phyloP scores from a whole-genome alignment of 768 basidiomycete species.

The Boletus sp. region DNA sequence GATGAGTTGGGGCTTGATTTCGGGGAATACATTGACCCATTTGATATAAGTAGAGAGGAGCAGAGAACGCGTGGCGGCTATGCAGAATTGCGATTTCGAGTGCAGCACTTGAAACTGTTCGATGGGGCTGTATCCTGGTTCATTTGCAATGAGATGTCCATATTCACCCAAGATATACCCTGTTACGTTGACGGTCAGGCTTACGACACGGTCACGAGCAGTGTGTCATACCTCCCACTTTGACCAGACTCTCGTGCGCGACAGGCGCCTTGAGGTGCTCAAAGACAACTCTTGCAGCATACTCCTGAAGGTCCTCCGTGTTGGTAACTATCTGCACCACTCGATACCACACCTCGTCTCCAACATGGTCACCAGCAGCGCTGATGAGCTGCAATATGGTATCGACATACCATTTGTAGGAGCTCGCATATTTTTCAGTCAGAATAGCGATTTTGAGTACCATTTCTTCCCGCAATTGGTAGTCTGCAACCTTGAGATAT shows the following conservation, averaged over 20 bases:
- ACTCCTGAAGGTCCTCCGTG: slow-evolving; percentile 95
- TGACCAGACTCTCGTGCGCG: slow-evolving; percentile 91
- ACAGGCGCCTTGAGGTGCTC: slow-evolving; percentile 84
- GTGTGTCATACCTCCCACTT: slow-evolving; percentile 76
- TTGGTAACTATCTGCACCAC: slow-evolving; percentile 99
- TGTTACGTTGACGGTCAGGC: slow-evolving; percentile 31
- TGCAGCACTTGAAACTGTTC: slow-evolving; percentile 94
- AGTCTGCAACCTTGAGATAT: slow-evolving; percentile 95
- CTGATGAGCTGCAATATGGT: slow-evolving; percentile 95
- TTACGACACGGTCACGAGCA: background rate
- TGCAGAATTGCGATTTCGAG: slow-evolving; percentile 92
- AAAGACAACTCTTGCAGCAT: slow-evolving; percentile 90
- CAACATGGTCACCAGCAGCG: slow-evolving; percentile 97
- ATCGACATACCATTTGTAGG: slow-evolving; percentile 99
- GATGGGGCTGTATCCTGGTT: slow-evolving; percentile 86
- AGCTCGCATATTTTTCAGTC: slow-evolving; percentile 97
- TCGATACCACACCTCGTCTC: slow-evolving; percentile 99
- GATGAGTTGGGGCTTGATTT: slow-evolving; percentile 91
- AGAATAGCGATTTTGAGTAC: slow-evolving; percentile 97
- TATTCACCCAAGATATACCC: slow-evolving; percentile 98
- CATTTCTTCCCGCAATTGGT: slow-evolving; percentile 96
- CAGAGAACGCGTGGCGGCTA: slow-evolving; percentile 87
- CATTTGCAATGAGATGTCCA: slow-evolving; percentile 96
- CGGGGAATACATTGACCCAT: slow-evolving; percentile 99
- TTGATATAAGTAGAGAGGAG: slow-evolving; percentile 98